Evolutionary conservation across 306 rosid species (phyloP).

Genomic region (Begonia masoniana): DNA sequence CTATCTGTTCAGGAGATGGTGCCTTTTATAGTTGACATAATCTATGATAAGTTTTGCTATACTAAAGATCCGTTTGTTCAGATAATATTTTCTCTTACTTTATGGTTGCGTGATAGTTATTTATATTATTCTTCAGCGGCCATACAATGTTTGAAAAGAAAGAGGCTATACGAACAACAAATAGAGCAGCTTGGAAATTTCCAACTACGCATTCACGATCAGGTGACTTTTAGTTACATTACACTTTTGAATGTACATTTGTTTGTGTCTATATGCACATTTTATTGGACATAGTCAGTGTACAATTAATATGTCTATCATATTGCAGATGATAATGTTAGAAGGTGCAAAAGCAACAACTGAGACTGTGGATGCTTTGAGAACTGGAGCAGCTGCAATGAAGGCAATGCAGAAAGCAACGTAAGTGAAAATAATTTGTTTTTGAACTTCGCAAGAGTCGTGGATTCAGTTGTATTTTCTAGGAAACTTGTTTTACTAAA

Average conservation of each 20-base stretch:
- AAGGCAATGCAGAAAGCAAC: constrained; percentile 99
- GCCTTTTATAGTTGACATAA: too few species aligned
- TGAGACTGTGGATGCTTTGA: constrained; percentile 92
- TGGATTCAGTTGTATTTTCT: too few species aligned
- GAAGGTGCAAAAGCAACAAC: constrained; percentile 99
- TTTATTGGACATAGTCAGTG: too few species aligned
- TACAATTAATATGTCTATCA: neutral
- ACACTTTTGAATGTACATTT: too few species aligned
- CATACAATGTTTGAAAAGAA: constrained; percentile 83
- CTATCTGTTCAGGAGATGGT: too few species aligned
- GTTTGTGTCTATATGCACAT: too few species aligned
- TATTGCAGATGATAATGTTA: constrained; percentile 80
- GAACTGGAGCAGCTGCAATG: constrained; percentile 94
- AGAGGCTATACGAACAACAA: constrained; percentile 78
- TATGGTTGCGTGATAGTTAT: neutral
- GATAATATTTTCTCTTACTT: too few species aligned
- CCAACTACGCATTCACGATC: constrained; percentile 87
- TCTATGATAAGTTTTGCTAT: too few species aligned
- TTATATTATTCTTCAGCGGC: constrained; percentile 38
- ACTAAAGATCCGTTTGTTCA: neutral
- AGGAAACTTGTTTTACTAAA: too few species aligned
- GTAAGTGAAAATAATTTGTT: constrained; percentile 11
- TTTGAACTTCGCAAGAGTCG: too few species aligned
- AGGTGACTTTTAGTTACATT: constrained; percentile 23
- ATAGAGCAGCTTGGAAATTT: constrained; percentile 90